These are phyloP conservation scores for Ganoderma leucocontextum DNA, from an alignment of 1,284 basidiomycete genomes.

Conservation along the genomic window DNA sequence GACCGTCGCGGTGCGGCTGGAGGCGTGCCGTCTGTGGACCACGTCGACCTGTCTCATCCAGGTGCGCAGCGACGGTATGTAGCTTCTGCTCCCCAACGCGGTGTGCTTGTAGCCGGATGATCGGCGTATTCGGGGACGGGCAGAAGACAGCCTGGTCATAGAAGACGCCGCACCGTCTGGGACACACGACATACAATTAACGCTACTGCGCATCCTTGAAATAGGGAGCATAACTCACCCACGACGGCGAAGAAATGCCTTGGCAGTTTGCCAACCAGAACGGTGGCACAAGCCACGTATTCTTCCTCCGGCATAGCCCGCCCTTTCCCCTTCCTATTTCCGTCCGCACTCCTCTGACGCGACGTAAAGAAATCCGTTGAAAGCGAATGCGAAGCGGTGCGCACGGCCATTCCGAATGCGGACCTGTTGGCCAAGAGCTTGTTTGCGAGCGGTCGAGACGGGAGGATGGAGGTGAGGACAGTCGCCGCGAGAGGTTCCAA, in stretches of 20 bases:
- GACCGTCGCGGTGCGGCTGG: constrained; percentile 26
- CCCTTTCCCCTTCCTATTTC: constrained; percentile 69
- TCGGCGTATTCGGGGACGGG: constrained; percentile 37
- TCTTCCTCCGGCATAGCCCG: constrained; percentile 46
- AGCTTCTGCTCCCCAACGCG: constrained; percentile 27
- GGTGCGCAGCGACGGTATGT: constrained; percentile 33
- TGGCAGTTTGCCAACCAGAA: constrained; percentile 7
- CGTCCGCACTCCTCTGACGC: constrained; percentile 54
- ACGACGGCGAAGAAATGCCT: constrained; percentile 6
- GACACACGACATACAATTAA: constrained; percentile 12
- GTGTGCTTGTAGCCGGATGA: constrained; percentile 30
- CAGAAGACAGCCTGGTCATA: constrained; percentile 20
- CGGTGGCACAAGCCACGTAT: constrained; percentile 31
- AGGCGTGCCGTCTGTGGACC: constrained; percentile 39
- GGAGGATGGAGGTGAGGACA: constrained; percentile 58
- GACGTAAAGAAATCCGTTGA: constrained; percentile 64
- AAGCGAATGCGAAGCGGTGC: constrained; percentile 41
- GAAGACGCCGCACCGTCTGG: constrained; percentile 20
- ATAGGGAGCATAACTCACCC: constrained; percentile 24
- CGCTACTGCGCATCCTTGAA: constrained; percentile 11
- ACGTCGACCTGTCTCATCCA: constrained; percentile 31
- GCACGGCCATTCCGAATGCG: constrained; percentile 35
- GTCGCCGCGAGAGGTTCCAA: constrained; percentile 60
- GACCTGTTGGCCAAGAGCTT: constrained; percentile 32
- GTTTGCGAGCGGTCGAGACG: constrained; percentile 49